These are phyloP conservation scores for Aegilops tauschii DNA, from an alignment of 176 grass and related monocot genomes.

Conservation along the genomic window DNA sequence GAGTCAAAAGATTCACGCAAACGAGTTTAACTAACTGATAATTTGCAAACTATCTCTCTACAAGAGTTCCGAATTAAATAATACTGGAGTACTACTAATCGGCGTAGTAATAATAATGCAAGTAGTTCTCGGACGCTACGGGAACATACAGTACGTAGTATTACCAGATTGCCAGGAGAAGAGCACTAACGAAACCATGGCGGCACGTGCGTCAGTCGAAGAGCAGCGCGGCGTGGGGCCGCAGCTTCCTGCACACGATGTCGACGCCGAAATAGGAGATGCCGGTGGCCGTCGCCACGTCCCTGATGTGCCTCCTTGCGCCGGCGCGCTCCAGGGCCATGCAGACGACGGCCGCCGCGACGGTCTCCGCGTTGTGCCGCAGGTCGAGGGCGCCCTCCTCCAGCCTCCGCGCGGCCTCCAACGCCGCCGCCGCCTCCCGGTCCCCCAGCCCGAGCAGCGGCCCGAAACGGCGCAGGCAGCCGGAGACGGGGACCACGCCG, in stretches of 20 bases:
- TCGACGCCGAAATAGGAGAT: conserved; percentile 20
- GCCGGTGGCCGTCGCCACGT: conserved; percentile 35
- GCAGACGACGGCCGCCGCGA: conserved; percentile 33
- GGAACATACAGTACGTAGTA: no score
- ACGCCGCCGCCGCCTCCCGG: background rate
- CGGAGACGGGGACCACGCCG: conserved; percentile 18
- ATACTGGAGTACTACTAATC: no score
- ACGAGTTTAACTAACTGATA: background rate
- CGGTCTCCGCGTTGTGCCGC: conserved; percentile 28
- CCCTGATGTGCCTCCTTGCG: background rate
- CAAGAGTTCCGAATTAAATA: background rate
- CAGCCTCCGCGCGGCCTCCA: background rate
- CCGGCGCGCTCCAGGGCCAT: conserved; percentile 26
- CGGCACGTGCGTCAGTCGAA: background rate
- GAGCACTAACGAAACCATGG: background rate
- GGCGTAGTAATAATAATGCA: background rate
- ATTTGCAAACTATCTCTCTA: background rate
- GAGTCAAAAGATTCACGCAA: background rate
- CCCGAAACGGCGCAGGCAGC: conserved; percentile 28
- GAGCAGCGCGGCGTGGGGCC: conserved; percentile 1
- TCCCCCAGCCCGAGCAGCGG: conserved; percentile 27
- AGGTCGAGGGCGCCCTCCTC: conserved; percentile 25
- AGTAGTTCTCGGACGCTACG: background rate
- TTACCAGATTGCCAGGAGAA: no score
- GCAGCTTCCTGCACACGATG: conserved; percentile 20